Base-by-base conservation (phyloP, 1,139 yeast genomes). In the Sugiyamaella pinicola region DNA sequence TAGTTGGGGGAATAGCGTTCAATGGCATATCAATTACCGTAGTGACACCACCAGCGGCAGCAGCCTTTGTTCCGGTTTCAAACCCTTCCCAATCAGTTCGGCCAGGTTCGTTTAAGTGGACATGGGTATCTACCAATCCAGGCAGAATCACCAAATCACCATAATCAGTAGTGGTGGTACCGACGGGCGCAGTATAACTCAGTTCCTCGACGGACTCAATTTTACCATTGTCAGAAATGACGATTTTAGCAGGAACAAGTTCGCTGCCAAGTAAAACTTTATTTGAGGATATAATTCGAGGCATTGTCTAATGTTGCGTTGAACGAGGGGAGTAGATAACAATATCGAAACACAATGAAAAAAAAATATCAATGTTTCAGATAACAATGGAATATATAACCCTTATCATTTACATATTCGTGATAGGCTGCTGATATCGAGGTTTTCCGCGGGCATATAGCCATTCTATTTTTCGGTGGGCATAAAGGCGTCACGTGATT, bases 11-110 rank as follows among this genome's bases (percentile, higher is more conserved):
- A 52, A 90, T 85, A 2, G 97, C 96, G 68, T 91, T 91, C 64
- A 91, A 74, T 0, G 98, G 98, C 98, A 91, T 91, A 68, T 91
- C 98, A 26, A 91, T 81, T 12, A 91, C 95, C 0, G 97, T 89
- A 18, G 98, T 91, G 47, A 91, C 97, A 56, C 98, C 98, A 24
- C 98, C 98, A 5, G 91, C 77, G 1, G 95, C 95, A 1, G 96
- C 96, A 2, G 96, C 86, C 65, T 84, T 84, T 1, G 97, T 90
- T 0, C 97, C 97, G 0, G 95, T 85, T 45, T 83, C 95, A 68
- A 90, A 90, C 0, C 96, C 97, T 71, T 90, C 97, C 96, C 96
- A 90, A 57, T 87, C 95, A 0, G 96, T 89, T 61, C 96, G 74
- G 3, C 96, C 96, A 0, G 97, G 97, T 70, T 90, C 97, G 69